phyloP scores from a whole-genome alignment of 495 filamentous ascomycete species.

The Trichoderma erinaceum region DNA sequence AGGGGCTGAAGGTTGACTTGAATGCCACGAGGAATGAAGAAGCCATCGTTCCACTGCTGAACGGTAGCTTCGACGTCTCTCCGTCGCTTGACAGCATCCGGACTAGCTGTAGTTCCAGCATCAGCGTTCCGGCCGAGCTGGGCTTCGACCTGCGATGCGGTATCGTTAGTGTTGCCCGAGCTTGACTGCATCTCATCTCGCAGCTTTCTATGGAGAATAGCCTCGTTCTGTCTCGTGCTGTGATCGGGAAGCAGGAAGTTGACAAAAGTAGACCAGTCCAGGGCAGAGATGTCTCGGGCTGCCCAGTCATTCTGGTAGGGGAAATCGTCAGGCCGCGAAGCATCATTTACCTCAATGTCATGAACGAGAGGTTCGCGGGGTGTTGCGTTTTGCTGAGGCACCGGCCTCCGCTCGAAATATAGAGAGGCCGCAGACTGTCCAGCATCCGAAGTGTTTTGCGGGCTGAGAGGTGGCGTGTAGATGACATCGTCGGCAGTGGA shows the following conservation, averaged over 20 bases:
- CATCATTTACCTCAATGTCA: conserved; percentile 21
- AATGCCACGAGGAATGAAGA: conserved; percentile 40
- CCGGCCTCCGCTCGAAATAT: conserved; percentile 38
- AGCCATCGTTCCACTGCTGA: conserved; percentile 47
- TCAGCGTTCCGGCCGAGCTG: conserved; percentile 29
- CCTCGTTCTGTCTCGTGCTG: conserved; percentile 27
- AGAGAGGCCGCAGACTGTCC: conserved; percentile 23
- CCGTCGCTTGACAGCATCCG: neutral
- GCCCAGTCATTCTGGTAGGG: conserved; percentile 29
- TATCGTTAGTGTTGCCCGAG: conserved; percentile 17
- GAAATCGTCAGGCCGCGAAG: conserved; percentile 26
- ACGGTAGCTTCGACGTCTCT: conserved; percentile 30
- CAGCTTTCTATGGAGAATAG: conserved; percentile 33
- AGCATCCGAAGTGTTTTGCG: conserved; percentile 26
- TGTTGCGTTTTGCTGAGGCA: conserved; percentile 13
- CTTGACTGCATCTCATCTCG: conserved; percentile 22
- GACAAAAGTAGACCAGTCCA: conserved; percentile 48
- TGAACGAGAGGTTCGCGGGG: conserved; percentile 21
- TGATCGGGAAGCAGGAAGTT: conserved; percentile 38
- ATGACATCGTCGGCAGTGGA: conserved; percentile 36
- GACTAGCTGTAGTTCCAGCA: neutral
- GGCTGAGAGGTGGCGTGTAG: conserved; percentile 44
- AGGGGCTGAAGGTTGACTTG: neutral
- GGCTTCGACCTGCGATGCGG: conserved; percentile 21
- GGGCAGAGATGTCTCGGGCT: conserved; percentile 31